phyloP scores from a whole-genome alignment of 169 alveolate genomes.

The Perkinsus olseni region DNA sequence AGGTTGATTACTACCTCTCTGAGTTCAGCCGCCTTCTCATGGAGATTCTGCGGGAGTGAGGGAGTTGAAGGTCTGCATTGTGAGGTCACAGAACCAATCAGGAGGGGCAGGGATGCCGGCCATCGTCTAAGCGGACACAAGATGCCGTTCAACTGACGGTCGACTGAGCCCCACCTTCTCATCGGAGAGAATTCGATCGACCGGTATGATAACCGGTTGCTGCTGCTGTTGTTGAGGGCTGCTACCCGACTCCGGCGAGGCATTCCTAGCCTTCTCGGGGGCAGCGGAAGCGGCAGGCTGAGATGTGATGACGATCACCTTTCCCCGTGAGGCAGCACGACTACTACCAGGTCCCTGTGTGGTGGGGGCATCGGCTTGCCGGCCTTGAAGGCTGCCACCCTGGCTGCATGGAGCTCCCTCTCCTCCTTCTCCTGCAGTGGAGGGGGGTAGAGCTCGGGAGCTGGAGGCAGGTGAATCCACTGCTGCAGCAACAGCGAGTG shows the following conservation, averaged over 20 bases:
- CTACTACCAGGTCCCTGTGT: not conserved
- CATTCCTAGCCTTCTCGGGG: not conserved
- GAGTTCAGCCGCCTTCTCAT: conserved; percentile 18
- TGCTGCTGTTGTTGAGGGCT: not conserved
- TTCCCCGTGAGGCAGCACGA: not conserved
- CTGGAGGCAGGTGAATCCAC: not conserved
- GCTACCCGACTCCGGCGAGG: not conserved
- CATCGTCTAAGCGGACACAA: not conserved
- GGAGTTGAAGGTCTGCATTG: conserved; percentile 20
- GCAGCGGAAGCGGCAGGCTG: not conserved
- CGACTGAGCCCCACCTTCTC: not conserved
- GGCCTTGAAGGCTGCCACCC: not conserved
- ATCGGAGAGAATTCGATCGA: not conserved
- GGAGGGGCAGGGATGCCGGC: conserved; percentile 24
- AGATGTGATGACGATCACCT: not conserved
- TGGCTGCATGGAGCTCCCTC: not conserved
- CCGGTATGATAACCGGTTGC: not conserved
- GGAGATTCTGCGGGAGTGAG: conserved; percentile 19
- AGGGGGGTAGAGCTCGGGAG: not conserved
- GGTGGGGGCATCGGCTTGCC: not conserved
- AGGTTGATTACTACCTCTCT: not conserved
- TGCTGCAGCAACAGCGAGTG: not conserved
- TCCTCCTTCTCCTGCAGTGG: not conserved
- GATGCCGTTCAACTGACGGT: not conserved
- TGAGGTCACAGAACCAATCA: conserved; percentile 19